phyloP scores from a whole-genome alignment of 2,329 filamentous ascomycete species.

The Colletotrichum destructivum region DNA sequence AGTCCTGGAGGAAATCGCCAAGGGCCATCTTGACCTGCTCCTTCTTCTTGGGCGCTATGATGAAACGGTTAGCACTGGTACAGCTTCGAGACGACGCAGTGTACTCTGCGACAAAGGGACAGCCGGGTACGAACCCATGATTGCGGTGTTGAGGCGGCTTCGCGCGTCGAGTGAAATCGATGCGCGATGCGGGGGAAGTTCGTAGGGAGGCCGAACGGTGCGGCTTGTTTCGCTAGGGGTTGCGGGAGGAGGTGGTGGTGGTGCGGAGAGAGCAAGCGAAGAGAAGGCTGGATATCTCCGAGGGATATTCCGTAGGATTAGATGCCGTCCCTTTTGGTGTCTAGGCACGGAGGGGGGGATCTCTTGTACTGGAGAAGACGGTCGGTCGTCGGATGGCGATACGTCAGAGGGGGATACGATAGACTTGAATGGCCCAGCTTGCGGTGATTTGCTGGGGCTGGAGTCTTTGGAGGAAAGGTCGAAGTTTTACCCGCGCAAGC shows the following conservation, averaged over 20 bases:
- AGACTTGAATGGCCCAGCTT: constrained; percentile 48
- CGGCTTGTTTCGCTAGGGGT: constrained; percentile 35
- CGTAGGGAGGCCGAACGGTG: constrained; percentile 30
- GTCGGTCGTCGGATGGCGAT: constrained; percentile 45
- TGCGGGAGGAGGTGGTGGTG: constrained; percentile 6
- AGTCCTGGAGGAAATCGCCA: constrained; percentile 93
- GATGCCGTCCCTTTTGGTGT: constrained; percentile 7
- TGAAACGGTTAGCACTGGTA: constrained; percentile 41
- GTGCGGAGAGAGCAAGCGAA: constrained; percentile 27
- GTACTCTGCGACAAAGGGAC: not conserved
- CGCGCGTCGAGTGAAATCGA: constrained; percentile 59
- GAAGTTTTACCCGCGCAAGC: constrained; percentile 60
- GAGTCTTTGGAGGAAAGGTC: constrained; percentile 53
- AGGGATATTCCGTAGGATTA: constrained; percentile 33
- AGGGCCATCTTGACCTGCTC: constrained; percentile 97
- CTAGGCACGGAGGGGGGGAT: not conserved
- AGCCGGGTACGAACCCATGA: constrained; percentile 67
- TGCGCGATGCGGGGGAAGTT: constrained; percentile 51
- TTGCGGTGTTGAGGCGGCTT: constrained; percentile 66
- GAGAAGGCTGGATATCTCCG: constrained; percentile 26
- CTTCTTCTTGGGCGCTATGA: constrained; percentile 90
- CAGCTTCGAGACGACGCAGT: not conserved
- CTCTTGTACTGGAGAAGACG: constrained; percentile 25
- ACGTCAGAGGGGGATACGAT: constrained; percentile 53
- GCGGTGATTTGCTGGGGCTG: constrained; percentile 53